Percentiles rank a stretch among this genome's conserved stretches.
Evolutionary conservation across 192 early-diverging fungal species (phyloP).

Genomic region (Mortierella claussenii): DNA sequence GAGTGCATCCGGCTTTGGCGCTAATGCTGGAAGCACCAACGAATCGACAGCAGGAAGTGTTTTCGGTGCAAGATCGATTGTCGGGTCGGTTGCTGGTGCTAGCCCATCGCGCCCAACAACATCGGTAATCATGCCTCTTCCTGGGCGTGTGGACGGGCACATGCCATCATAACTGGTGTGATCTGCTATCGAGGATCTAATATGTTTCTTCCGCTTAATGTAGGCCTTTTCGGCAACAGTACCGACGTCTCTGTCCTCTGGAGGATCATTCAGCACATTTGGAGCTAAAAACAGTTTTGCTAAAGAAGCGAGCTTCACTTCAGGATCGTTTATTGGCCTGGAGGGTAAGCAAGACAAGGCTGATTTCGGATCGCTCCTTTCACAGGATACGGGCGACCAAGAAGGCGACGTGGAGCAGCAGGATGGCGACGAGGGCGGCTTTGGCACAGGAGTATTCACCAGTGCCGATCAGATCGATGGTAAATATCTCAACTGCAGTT

Average conservation of each 20-base stretch:
- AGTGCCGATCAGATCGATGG: conserved; percentile 48
- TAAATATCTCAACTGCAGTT: no score
- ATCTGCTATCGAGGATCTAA: no score
- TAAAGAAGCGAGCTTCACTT: conserved; percentile 35
- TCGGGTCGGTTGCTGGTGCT: conserved; percentile 20
- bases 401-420: conserved; percentile 16
- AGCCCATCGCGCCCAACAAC: not conserved
- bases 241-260: conserved; percentile 1
- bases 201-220: no score
- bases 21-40: not conserved
- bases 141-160: no score
- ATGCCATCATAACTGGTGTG: no score
- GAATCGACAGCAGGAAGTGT: conserved; percentile 43
- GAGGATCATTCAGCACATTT: conserved; percentile 28
- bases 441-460: conserved; percentile 32
- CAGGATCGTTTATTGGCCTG: conserved; percentile 30
- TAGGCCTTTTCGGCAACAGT: conserved; percentile 13
- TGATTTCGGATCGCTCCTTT: conserved; percentile 42
- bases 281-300: conserved; percentile 28
- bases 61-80: conserved; percentile 34
- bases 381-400: conserved; percentile 23
- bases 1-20: conserved; percentile 3
- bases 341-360: conserved; percentile 15
- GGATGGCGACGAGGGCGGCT: conserved; percentile 20
- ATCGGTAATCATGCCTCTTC: no score